phyloP scores from a whole-genome alignment of 257 asterid genomes.

The Nicotiana knightiana region DNA sequence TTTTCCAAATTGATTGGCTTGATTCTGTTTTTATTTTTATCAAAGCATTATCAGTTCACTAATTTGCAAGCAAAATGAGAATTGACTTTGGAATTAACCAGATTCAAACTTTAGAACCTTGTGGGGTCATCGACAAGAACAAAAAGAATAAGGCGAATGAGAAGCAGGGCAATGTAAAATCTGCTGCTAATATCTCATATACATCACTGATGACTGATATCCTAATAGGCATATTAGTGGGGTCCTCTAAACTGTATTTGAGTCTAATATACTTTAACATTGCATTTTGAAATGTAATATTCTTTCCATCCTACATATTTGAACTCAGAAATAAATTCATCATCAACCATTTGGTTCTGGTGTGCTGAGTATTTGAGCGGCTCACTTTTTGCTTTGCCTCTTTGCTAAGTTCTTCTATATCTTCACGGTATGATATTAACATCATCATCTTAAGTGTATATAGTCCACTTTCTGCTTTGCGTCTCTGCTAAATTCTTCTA shows the following conservation, averaged over 20 bases:
- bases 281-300: background rate
- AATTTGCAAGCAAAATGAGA: background rate
- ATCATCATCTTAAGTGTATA: no score
- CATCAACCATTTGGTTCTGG: background rate
- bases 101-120: background rate
- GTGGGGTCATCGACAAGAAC: background rate
- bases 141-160: background rate
- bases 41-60: background rate
- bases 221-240: background rate
- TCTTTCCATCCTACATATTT: background rate
- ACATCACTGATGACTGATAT: background rate
- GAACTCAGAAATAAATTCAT: background rate
- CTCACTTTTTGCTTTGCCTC: no score
- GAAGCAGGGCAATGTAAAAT: background rate
- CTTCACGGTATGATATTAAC: no score
- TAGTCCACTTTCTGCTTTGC: no score
- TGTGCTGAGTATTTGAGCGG: background rate
- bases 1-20: conserved; percentile 2
- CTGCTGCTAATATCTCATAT: background rate
- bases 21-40: background rate
- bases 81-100: background rate
- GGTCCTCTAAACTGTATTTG: background rate
- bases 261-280: background rate
- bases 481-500: no score
- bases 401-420: no score